A percentile compares a stretch with the other conserved stretches of the same genome.
These are phyloP conservation scores for Paratinospora sagittata DNA, from an alignment of 164 flowering plant genomes.

Conservation along the genomic window DNA sequence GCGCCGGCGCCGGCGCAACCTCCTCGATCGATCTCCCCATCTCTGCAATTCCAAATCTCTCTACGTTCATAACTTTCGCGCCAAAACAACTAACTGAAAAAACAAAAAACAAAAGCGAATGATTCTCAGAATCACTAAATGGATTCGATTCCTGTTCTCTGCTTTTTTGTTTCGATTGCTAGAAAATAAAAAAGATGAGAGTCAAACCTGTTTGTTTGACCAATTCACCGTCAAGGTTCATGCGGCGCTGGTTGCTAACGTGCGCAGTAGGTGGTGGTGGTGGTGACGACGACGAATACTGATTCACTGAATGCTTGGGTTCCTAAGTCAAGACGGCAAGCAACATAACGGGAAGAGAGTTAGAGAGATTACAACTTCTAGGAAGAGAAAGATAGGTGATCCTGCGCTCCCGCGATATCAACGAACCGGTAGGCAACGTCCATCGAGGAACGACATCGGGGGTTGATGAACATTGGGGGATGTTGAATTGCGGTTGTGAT, in stretches of 20 bases:
- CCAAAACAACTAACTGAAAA: constrained; percentile 11
- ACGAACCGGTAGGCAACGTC: too few relatives aligned
- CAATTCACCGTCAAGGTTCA: not conserved
- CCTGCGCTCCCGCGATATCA: not conserved
- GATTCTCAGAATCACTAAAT: not conserved
- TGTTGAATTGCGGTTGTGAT: too few relatives aligned
- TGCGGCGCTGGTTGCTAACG: constrained; percentile 9
- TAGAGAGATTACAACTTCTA: too few relatives aligned
- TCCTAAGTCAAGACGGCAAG: not conserved
- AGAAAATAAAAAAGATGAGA: not conserved
- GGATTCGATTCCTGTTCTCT: not conserved
- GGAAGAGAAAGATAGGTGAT: not conserved
- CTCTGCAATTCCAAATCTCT: constrained; percentile 8
- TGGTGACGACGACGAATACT: not conserved
- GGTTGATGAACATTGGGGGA: too few relatives aligned
- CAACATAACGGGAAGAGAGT: not conserved
- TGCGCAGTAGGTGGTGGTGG: constrained; percentile 6
- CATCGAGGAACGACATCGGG: not conserved
- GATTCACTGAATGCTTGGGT: not conserved
- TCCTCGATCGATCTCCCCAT: constrained; percentile 15
- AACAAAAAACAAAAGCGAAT: not conserved
- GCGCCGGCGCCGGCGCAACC: not conserved
- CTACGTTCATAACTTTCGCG: constrained; percentile 22
- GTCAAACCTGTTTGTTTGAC: not conserved
- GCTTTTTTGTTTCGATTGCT: not conserved